Percentiles rank a stretch among this genome's conserved stretches.
Evolutionary conservation across 2,329 filamentous ascomycete genomes (phyloP).

Genomic region (Trichoderma semiorbis): DNA sequence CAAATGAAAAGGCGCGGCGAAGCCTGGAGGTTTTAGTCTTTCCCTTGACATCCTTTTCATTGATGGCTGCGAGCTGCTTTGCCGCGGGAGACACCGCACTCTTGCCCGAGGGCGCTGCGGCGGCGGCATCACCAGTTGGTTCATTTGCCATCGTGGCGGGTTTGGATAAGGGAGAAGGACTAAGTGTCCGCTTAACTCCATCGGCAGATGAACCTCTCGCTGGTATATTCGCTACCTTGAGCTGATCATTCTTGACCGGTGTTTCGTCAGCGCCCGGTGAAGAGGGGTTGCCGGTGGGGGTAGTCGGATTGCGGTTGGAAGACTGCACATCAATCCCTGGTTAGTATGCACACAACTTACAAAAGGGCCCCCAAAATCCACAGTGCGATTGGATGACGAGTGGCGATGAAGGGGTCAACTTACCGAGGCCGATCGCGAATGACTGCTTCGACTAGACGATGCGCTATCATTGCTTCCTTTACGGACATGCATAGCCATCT

Average conservation of each 20-base stretch:
- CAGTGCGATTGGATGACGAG: conserved; percentile 43
- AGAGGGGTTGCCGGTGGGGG: conserved; percentile 53
- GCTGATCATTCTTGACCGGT: conserved; percentile 49
- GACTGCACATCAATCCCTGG: conserved; percentile 48
- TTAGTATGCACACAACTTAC: conserved; percentile 42
- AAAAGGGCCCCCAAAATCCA: conserved; percentile 2
- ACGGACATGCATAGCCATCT: conserved; percentile 32
- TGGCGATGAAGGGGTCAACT: conserved; percentile 39
- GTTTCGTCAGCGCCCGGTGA: conserved; percentile 46
- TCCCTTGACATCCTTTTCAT: conserved; percentile 71
- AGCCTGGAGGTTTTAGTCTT: conserved; percentile 85
- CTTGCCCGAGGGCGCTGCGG: conserved; percentile 31
- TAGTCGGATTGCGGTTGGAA: conserved; percentile 55
- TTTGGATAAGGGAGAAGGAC: conserved; percentile 71
- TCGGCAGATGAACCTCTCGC: conserved; percentile 63
- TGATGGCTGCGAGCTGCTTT: conserved; percentile 82
- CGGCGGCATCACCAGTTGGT: conserved; percentile 39
- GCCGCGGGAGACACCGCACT: conserved; percentile 66
- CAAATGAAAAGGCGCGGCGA: conserved; percentile 91
- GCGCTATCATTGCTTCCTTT: conserved; percentile 65
- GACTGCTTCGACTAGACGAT: conserved; percentile 54
- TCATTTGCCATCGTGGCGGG: conserved; percentile 62
- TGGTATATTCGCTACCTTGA: conserved; percentile 56
- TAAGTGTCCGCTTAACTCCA: conserved; percentile 61
- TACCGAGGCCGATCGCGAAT: conserved; percentile 64